These are phyloP conservation scores for Larix sibirica DNA, from an alignment of 83 land plant species.

Conservation along the genomic window DNA sequence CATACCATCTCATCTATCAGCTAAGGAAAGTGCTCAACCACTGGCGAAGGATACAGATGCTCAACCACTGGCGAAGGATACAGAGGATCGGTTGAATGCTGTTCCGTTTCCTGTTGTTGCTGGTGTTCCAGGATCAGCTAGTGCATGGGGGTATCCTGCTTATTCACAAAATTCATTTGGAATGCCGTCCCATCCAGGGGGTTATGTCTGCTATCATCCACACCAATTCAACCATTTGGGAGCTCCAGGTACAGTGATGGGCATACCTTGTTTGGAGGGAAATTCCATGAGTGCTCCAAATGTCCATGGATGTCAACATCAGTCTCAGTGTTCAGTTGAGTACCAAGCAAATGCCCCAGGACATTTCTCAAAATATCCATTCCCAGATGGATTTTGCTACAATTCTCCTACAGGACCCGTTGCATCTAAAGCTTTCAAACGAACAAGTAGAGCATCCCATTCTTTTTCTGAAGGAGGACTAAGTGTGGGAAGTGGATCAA, in stretches of 20 bases:
- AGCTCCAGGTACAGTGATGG: not conserved
- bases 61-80: not conserved
- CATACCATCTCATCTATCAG: not conserved
- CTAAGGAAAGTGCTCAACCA: not conserved
- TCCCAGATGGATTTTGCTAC: constrained; percentile 1
- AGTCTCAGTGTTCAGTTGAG: not conserved
- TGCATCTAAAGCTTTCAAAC: not conserved
- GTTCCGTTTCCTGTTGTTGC: not conserved
- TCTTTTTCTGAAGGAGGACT: not conserved
- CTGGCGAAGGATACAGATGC: not conserved
- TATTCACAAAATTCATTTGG: not conserved
- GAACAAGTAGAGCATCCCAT: not conserved
- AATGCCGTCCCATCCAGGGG: constrained; percentile 3
- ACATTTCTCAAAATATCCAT: constrained; percentile 10
- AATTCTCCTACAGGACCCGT: not conserved
- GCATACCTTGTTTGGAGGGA: constrained; percentile 12
- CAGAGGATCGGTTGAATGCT: not conserved
- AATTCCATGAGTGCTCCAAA: constrained; percentile 1
- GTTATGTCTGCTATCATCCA: not conserved
- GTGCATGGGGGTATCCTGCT: constrained; percentile 15
- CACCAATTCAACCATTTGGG: constrained; percentile 6
- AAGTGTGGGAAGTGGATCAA: not conserved
- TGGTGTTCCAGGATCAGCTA: not conserved
- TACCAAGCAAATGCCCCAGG: not conserved
- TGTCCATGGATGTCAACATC: constrained; percentile 10